A percentile compares a stretch with the other conserved stretches of the same genome.
phyloP scores from a whole-genome alignment of 495 filamentous ascomycete species.

The Neurospora discreta region DNA sequence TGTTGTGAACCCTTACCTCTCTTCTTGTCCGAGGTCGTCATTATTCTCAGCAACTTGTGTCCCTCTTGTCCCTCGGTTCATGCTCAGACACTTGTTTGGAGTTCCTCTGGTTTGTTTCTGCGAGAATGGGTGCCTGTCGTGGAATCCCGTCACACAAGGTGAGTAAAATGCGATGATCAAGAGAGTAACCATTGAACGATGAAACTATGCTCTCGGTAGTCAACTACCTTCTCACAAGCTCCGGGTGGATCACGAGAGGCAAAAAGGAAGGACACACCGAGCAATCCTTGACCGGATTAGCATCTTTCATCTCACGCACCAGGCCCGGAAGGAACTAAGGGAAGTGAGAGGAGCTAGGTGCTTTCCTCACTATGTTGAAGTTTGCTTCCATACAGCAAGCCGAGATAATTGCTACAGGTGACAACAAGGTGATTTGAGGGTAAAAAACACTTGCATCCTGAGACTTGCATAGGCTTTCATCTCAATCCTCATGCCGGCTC shows the following conservation, averaged over 20 bases:
- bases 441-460: not conserved
- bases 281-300: not conserved
- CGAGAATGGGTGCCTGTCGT: not conserved
- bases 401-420: not conserved
- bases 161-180: too few relatives aligned
- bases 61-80: not conserved
- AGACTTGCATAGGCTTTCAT: not conserved
- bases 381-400: too few relatives aligned
- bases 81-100: not conserved
- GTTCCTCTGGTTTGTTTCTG: not conserved
- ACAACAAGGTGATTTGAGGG: not conserved
- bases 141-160: not conserved
- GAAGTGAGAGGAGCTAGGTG: rapidly evolving
- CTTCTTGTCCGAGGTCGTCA: not conserved
- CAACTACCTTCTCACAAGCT: not conserved
- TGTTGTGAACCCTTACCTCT: not conserved
- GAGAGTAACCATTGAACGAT: not conserved
- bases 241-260: not conserved
- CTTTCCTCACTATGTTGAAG: not conserved
- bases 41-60: rapidly evolving
- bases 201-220: not conserved
- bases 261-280: not conserved
- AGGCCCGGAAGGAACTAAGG: not conserved
- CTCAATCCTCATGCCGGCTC: too few relatives aligned
- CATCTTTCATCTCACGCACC: not conserved